A percentile compares a stretch with the other conserved stretches of the same genome.
Conservation (phyloP, 441 rosid genomes). For the Jatropha multifida region DNA sequence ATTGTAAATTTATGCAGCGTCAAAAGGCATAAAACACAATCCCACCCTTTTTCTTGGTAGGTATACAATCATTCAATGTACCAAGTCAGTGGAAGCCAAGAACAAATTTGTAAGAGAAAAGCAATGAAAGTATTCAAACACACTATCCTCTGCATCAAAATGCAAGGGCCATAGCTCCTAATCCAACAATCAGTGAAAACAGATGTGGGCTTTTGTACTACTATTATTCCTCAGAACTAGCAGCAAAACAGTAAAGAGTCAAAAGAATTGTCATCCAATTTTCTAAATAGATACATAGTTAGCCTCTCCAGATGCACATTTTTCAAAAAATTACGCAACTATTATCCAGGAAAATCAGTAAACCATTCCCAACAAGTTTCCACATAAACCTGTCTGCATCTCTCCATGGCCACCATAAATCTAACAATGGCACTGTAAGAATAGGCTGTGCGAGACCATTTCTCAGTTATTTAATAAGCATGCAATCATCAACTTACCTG, state of each 20-base stretch:
- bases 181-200: neutral
- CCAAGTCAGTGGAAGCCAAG: neutral
- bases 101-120: neutral
- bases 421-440: neutral
- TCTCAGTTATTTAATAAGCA: neutral
- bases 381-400: neutral
- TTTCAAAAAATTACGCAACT: neutral
- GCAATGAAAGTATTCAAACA: neutral
- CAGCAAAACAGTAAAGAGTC: neutral
- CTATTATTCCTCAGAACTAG: neutral
- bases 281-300: neutral
- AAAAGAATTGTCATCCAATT: neutral
- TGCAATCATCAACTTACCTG: slow-evolving; percentile 44
- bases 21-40: slow-evolving; percentile 21
- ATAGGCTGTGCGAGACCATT: neutral
- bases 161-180: no score
- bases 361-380: neutral
- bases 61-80: neutral
- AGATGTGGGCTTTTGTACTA: neutral
- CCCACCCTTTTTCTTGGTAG: neutral
- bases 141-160: no score
- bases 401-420: neutral
- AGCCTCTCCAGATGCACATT: neutral
- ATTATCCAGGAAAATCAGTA: neutral
- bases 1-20: slow-evolving; percentile 8